Base-by-base conservation (phyloP, 257 asterid species). In the Lycium barbarum region DNA sequence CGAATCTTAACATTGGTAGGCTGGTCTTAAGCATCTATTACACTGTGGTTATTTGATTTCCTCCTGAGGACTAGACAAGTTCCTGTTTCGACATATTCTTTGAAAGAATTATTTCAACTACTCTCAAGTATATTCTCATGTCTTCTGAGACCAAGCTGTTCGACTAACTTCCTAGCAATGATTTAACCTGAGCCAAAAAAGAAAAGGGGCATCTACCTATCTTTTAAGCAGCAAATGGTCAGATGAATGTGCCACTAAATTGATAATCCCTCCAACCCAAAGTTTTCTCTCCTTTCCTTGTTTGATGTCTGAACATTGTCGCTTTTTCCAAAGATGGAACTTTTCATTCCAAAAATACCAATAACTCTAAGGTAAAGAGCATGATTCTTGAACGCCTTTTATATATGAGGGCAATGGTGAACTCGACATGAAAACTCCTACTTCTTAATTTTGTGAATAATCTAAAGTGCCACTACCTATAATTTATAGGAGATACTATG, bases 51-150 rank as follows among this genome's bases (percentile, higher is more conserved):
- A n/a, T 17, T 9, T 43, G 51, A 40, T 45, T 45, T n/a, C 80
- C 57, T 49, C 81, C 61, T 74, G 47, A n/a, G 49, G 59, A 47
- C 80, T n/a, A 73, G 59, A 73, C n/a, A 73, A 67, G 55, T 72
- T 45, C 59, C 6, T n/a, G n/a, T 73, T 73, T 73, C n/a, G 17
- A 20, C 80, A 66, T 63, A 43, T 57, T 47, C n/a, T 47, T 38
- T 45, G 59, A 73, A 20, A 47, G n/a, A 47, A 47, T n/a, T 11
- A 47, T 47, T 49, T 22, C 59, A 45, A 9, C 10, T 72, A 45
- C 80, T 72, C 61, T 47, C 81, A 73, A 10, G 61, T 73, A 73
- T 47, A 59, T 12, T 49, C 40, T 26, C 33, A 26, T 26, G 33
- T 26, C 33, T 26, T 26, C 38, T 22, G n/a, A 73, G 36, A 73